Evolutionary conservation across 2,329 filamentous ascomycete species (phyloP).

Genomic region (Pestalotiopsis sp.): DNA sequence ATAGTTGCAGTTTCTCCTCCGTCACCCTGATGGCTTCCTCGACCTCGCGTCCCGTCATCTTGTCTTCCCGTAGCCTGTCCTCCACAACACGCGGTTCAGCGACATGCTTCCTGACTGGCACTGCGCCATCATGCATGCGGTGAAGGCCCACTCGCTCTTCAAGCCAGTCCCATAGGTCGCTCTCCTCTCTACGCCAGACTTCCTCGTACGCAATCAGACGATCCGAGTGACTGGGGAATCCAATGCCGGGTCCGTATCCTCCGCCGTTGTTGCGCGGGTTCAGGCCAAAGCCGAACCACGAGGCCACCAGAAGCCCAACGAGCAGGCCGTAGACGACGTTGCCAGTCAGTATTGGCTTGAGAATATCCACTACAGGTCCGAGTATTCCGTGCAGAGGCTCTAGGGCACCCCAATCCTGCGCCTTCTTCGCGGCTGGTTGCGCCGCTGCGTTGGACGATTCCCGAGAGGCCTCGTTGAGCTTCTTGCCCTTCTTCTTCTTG

Average conservation of each 20-base stretch:
- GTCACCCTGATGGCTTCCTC: slow-evolving; percentile 82
- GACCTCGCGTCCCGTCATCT: slow-evolving; percentile 73
- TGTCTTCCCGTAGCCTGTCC: slow-evolving; percentile 58
- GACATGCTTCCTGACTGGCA: slow-evolving; percentile 46
- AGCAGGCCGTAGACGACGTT: slow-evolving; percentile 79
- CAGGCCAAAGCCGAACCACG: slow-evolving; percentile 70
- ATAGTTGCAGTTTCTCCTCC: slow-evolving; percentile 76
- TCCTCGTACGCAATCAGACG: slow-evolving; percentile 86
- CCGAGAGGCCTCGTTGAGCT: slow-evolving; percentile 45
- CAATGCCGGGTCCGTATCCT: slow-evolving; percentile 39
- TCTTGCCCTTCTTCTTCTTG: slow-evolving; percentile 64
- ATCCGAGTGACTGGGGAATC: slow-evolving; percentile 55
- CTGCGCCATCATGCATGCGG: slow-evolving; percentile 43
- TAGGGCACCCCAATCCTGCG: slow-evolving; percentile 72
- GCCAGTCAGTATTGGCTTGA: slow-evolving; percentile 72
- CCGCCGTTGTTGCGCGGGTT: slow-evolving; percentile 38
- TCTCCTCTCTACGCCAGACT: slow-evolving; percentile 87
- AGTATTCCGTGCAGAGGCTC: slow-evolving; percentile 74
- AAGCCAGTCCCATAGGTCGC: slow-evolving; percentile 89
- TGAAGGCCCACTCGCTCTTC: slow-evolving; percentile 83
- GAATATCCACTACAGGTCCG: slow-evolving; percentile 68
- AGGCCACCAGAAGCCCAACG: slow-evolving; percentile 70
- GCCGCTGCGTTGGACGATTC: slow-evolving; percentile 38
- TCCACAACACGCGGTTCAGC: slow-evolving; percentile 59
- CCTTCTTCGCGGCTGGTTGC: slow-evolving; percentile 42